Percentiles rank a stretch among this genome's conserved stretches.
Conservation (phyloP, 768 basidiomycete species). For the Sarcodon sp. region DNA sequence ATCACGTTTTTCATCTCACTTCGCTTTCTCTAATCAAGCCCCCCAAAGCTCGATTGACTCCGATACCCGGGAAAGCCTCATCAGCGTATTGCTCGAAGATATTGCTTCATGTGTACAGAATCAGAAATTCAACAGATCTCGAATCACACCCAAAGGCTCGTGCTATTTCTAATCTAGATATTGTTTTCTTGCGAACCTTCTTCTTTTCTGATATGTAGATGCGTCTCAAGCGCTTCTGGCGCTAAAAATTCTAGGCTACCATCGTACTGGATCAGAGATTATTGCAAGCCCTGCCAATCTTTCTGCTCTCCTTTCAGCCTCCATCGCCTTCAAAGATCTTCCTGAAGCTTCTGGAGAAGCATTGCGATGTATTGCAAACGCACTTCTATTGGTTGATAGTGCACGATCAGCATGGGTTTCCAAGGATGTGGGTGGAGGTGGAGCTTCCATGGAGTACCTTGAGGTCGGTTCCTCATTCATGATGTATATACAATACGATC, state of each 20-base stretch:
- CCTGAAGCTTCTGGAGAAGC: conserved; percentile 54
- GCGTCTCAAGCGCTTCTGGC: conserved; percentile 53
- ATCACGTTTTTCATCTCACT: background rate
- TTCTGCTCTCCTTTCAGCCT: conserved; percentile 37
- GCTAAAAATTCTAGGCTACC: conserved; percentile 64
- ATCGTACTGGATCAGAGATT: conserved; percentile 51
- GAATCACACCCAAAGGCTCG: conserved; percentile 1
- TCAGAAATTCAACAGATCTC: background rate
- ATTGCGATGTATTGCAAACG: conserved; percentile 68
- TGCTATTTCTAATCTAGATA: conserved; percentile 3
- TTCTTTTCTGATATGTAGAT: conserved; percentile 29
- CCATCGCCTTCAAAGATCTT: conserved; percentile 41
- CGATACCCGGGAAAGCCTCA: conserved; percentile 36
- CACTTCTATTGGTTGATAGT: conserved; percentile 53
- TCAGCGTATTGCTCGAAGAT: conserved; percentile 49
- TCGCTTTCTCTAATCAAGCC: conserved; percentile 18
- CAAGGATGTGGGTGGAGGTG: conserved; percentile 52
- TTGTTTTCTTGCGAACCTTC: background rate
- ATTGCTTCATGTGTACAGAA: conserved; percentile 24
- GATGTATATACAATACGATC: background rate
- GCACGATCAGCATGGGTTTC: conserved; percentile 45
- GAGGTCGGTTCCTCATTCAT: conserved; percentile 29
- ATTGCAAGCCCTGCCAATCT: conserved; percentile 45
- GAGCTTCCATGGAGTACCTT: conserved; percentile 38
- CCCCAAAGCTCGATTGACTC: conserved; percentile 34